phyloP scores from a whole-genome alignment of 805 yeast genomes.

The Schizosaccharomyces octosporus region DNA sequence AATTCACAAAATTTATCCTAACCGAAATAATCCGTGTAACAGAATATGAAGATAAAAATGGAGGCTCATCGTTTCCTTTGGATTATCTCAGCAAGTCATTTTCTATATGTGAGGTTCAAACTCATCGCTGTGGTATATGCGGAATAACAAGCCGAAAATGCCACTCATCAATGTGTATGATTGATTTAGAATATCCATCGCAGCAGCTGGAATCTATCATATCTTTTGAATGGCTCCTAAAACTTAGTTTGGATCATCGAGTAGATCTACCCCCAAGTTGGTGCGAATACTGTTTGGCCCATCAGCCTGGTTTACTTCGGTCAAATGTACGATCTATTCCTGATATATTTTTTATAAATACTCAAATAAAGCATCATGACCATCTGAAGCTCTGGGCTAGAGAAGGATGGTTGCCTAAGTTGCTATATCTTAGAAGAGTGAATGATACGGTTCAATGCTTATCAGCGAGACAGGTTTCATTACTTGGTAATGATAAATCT shows the following conservation, averaged over 20 bases:
- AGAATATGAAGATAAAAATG: not conserved
- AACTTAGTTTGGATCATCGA: not conserved
- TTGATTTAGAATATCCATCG: not conserved
- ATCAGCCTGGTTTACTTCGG: not conserved
- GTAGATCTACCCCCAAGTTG: not conserved
- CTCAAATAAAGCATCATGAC: not conserved
- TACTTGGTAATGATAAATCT: not conserved
- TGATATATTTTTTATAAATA: not conserved
- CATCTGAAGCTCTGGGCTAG: slow-evolving; percentile 5
- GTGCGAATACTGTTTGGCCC: not conserved
- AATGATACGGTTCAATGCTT: slow-evolving; percentile 1
- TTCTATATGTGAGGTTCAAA: not conserved
- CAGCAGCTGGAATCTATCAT: not conserved
- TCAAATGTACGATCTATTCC: not conserved
- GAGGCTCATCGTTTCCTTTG: not conserved
- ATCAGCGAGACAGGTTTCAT: not conserved
- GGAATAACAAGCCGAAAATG: not conserved
- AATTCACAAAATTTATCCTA: not conserved
- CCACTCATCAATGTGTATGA: not conserved
- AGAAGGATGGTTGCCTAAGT: slow-evolving; percentile 7
- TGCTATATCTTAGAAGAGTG: slow-evolving; percentile 3
- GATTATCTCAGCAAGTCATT: not conserved
- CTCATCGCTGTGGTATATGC: not conserved
- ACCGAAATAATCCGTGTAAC: not conserved
- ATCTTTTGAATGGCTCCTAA: not conserved